phyloP scores from a whole-genome alignment of 495 filamentous ascomycete genomes.

The Penicillium paradoxum region DNA sequence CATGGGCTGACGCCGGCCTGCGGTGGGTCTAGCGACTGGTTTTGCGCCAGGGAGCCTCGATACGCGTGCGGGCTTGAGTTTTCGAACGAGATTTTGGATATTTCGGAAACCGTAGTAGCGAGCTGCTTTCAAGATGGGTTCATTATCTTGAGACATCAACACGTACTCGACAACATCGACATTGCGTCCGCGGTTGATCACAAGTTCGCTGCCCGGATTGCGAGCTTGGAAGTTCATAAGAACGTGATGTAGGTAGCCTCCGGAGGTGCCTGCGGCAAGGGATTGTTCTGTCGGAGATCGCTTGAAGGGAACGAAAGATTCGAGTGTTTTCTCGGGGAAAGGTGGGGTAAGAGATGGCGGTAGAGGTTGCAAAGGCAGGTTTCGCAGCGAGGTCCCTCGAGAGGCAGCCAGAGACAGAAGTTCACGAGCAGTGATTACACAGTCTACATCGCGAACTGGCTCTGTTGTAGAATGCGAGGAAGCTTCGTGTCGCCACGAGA shows the following conservation, averaged over 20 bases:
- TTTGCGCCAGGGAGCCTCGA: slow-evolving; percentile 74
- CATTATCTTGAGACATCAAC: slow-evolving; percentile 48
- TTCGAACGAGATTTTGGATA: slow-evolving; percentile 92
- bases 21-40: slow-evolving; percentile 19
- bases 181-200: slow-evolving; percentile 73
- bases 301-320: slow-evolving; percentile 61
- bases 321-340: slow-evolving; percentile 68
- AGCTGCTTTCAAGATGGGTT: slow-evolving; percentile 69
- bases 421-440: slow-evolving; percentile 93
- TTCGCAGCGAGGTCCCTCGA: slow-evolving; percentile 66
- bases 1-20: slow-evolving; percentile 36
- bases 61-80: slow-evolving; percentile 70
- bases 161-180: slow-evolving; percentile 83
- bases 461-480: slow-evolving; percentile 25
- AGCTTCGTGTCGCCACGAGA: slow-evolving; percentile 53
- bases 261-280: slow-evolving; percentile 64
- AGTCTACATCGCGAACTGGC: slow-evolving; percentile 84
- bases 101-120: slow-evolving; percentile 97
- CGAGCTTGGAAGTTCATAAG: slow-evolving; percentile 63
- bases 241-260: slow-evolving; percentile 82
- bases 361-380: slow-evolving; percentile 55
- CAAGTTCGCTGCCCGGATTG: slow-evolving; percentile 62
- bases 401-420: slow-evolving; percentile 81
- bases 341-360: slow-evolving; percentile 25
- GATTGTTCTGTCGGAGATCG: slow-evolving; percentile 22